A percentile compares a stretch with the other conserved stretches of the same genome.
phyloP scores from a whole-genome alignment of 2,329 filamentous ascomycete genomes.

The Penicillium griseofulvum region DNA sequence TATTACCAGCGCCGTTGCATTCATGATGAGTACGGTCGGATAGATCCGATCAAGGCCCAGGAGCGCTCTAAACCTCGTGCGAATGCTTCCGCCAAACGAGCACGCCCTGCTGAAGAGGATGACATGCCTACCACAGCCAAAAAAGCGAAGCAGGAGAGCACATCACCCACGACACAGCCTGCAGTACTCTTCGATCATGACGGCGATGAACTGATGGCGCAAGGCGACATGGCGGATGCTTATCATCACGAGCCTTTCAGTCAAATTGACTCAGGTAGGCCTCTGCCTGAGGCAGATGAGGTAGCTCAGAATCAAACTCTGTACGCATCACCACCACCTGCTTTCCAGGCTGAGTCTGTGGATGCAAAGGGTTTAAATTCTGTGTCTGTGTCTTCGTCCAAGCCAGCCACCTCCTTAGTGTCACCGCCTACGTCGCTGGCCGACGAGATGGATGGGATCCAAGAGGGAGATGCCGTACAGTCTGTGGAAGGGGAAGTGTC shows the following conservation, averaged over 20 bases:
- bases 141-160: conserved; percentile 37
- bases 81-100: conserved; percentile 55
- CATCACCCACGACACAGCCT: conserved; percentile 26
- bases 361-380: conserved; percentile 30
- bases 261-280: conserved; percentile 6
- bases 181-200: conserved; percentile 22
- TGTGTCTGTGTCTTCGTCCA: conserved; percentile 26
- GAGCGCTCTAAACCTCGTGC: conserved; percentile 61
- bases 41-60: conserved; percentile 63
- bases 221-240: conserved; percentile 12
- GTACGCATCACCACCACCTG: conserved; percentile 41
- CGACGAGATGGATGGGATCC: conserved; percentile 40
- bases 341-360: conserved; percentile 35
- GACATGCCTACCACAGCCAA: conserved; percentile 25
- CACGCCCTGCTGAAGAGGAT: conserved; percentile 45
- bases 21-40: conserved; percentile 62
- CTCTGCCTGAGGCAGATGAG: conserved; percentile 16
- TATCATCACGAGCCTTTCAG: conserved; percentile 15
- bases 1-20: conserved; percentile 60
- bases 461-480: conserved; percentile 29
- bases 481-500: conserved; percentile 32
- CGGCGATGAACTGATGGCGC: conserved; percentile 13
- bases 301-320: conserved; percentile 24
- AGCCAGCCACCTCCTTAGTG: conserved; percentile 41
- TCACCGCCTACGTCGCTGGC: conserved; percentile 47